Evolutionary conservation across 1,284 basidiomycete species (phyloP), one percentile per base, ranked within the genome.

Genomic region (Vanrija pseudolonga): DNA sequence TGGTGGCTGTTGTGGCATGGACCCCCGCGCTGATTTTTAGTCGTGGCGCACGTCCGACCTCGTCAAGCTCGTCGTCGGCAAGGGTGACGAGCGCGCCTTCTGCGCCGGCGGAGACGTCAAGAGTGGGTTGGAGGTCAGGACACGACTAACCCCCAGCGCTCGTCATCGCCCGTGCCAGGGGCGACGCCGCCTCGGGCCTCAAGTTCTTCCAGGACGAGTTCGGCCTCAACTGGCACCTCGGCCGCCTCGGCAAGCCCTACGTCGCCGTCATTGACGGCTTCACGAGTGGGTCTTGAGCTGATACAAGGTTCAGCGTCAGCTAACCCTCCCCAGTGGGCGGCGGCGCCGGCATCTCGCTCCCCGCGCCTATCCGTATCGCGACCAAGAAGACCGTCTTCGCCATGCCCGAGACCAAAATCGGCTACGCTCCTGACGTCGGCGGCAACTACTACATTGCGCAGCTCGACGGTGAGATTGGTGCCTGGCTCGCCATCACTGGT

Each of bases 381-480:
- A 98, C 96, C 4, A 92, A 97, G 74, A 88, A 88, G 43, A 97
- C 95, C 0, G 60, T 83, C 1, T 90, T 94, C 71, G 89, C 93
- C n/a, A 98, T 98, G 95, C 96, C 96, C 36, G 93, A 97, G 78
- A 90, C 90, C 20, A 91, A 89, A 71, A 94, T 95, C 61, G 92
- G 79, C 18, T 78, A 78, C 55, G 60, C 74, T 6, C 76, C 76
- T 17, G 76, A 76, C 59, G 95, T 98, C 47, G 96, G 96, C 37
- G 89, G 88, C 41, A 93, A 85, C 64, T 89, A 87, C 77, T 93
- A 92, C 77, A 80, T 98, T 50, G 86, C 92, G 24, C 84, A 87
- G 63, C 78, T 98, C 53, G 96, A 99, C 71, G 96, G 96, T 15
- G 81, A 89, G 62, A 74, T 98, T 51, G 96, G 96, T 40, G 88